Evolutionary conservation across 2,329 filamentous ascomycete species (phyloP).

Genomic region (Venturia pyrina): DNA sequence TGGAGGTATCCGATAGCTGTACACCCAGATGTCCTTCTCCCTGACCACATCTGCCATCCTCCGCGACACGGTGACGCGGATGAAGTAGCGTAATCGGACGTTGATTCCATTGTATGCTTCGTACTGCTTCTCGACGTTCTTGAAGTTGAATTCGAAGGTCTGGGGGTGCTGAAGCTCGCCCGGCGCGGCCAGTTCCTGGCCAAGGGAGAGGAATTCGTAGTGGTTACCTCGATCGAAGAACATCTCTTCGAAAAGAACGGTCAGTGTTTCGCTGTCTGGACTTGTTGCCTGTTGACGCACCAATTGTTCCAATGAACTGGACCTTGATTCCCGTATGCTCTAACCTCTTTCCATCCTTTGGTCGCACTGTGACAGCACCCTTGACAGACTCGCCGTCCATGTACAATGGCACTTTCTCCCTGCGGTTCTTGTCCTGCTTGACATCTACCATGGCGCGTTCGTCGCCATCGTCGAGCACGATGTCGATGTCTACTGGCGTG

Average conservation of each 20-base stretch:
- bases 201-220: constrained; percentile 96
- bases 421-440: constrained; percentile 95
- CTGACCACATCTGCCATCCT: constrained; percentile 97
- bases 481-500: constrained; percentile 96
- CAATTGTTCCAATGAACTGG: constrained; percentile 97
- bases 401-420: constrained; percentile 93
- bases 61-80: constrained; percentile 89
- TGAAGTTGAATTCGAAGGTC: constrained; percentile 99
- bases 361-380: constrained; percentile 85
- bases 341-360: constrained; percentile 94
- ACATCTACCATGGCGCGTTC: constrained; percentile 92
- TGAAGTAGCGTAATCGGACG: constrained; percentile 96
- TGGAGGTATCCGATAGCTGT: constrained; percentile 93
- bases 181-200: constrained; percentile 91
- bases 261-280: neutral
- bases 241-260: constrained; percentile 60
- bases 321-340: constrained; percentile 99
- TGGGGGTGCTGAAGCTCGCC: constrained; percentile 98
- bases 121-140: constrained; percentile 99
- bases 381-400: constrained; percentile 98
- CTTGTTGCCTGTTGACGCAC: constrained; percentile 33
- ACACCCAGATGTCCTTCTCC: constrained; percentile 99
- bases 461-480: constrained; percentile 91
- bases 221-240: constrained; percentile 99
- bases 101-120: constrained; percentile 99